Conservation (phyloP, 2,329 filamentous ascomycete genomes). For the Xylariaceae sp. region DNA sequence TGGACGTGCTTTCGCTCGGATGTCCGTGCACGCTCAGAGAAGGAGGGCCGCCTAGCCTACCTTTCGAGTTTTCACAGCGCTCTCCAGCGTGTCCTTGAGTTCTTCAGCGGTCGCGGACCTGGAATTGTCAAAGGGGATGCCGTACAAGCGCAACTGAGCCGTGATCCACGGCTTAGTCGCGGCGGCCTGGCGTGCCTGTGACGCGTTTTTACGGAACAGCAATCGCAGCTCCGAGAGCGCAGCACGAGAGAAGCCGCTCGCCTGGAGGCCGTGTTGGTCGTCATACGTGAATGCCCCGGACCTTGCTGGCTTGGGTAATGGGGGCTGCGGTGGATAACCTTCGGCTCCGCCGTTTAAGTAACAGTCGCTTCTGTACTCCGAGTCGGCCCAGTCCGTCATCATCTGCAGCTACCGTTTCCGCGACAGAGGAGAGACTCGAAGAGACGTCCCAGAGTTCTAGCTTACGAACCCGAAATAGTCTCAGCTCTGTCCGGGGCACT, state of each 20-base stretch:
- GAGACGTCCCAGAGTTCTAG: too few relatives aligned
- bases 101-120: slow-evolving; percentile 6
- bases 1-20: not conserved
- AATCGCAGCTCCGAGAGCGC: slow-evolving; percentile 3
- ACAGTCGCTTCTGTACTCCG: not conserved
- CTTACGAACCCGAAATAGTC: too few relatives aligned
- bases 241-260: slow-evolving; percentile 1
- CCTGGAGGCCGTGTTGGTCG: slow-evolving; percentile 1
- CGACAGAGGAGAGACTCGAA: too few relatives aligned
- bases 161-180: slow-evolving; percentile 19
- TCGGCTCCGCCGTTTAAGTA: not conserved
- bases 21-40: not conserved
- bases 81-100: slow-evolving; percentile 6
- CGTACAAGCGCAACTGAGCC: slow-evolving; percentile 17
- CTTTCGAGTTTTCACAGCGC: slow-evolving; percentile 12
- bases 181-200: not conserved
- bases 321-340: slow-evolving; percentile 14
- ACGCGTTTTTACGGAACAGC: slow-evolving; percentile 18
- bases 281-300: slow-evolving; percentile 18
- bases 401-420: too few relatives aligned
- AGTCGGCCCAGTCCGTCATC: slow-evolving; percentile 1
- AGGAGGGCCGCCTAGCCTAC: not conserved
- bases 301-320: not conserved
- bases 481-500: too few relatives aligned
- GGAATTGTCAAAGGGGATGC: slow-evolving; percentile 13